Base-by-base conservation (phyloP, 306 rosid species). In the Vigna angularis region DNA sequence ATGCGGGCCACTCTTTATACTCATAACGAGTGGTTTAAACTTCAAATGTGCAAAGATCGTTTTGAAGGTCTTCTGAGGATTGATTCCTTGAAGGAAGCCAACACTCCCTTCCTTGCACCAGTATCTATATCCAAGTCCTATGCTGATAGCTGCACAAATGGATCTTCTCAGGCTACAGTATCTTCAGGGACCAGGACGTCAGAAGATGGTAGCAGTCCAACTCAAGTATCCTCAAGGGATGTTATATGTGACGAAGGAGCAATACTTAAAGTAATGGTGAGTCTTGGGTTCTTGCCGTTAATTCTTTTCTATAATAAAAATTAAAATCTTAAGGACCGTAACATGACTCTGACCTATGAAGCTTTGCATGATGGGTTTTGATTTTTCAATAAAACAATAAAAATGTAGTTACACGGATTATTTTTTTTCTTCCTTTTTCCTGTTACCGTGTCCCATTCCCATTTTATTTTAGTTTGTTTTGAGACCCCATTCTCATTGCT, bases 21-120 rank as follows among this genome's bases (percentile, higher is more conserved):
- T 3, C 98, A 96, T 83, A 88, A 85, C 57, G 99, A 96, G 82
- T 96, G 98, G 99, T 96, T 93, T 75, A 91, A 91, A 82, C 98
- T 96, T 81, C 99, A 96, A 65, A 96, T 90, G 99, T 96, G 99
- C 81, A 96, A 93, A 86, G 99, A 96, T 77, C 87, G 90, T 62
- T 96, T 96, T 24, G 98, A 96, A 87, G 88, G 90, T 66, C 90
- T 93, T 38, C 56, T 96, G 87, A 89, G 81, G 85, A 90, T 96
- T 36, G 96, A 93, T 85, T 88, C 91, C 78, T 85, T 96, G 90
- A 96, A 96, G 82, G 96, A 93, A 78, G 93, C 86, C 18, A 83
- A 67, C 76, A 79, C 90, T 45, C 80, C 96, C 53, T 86, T 77
- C 58, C 89, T 88, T 6, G 74, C 90, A 73, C 73, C 90, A 11